Percentiles rank a stretch among this genome's conserved stretches.
These are phyloP conservation scores for Pythium aphanidermatum DNA, from an alignment of 352 stramenopile species.

Conservation along the genomic window DNA sequence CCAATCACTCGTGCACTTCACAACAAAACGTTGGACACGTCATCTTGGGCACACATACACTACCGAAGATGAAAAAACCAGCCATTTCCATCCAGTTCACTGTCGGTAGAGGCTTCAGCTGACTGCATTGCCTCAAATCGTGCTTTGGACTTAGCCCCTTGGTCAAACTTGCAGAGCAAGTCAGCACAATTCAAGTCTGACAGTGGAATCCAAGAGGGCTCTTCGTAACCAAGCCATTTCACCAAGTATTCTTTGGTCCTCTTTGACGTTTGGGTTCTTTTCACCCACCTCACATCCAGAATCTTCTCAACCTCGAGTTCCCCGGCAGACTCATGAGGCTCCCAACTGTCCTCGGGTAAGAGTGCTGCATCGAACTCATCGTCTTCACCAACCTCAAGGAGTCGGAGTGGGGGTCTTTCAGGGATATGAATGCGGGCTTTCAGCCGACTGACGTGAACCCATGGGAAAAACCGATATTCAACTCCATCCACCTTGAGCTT, in stretches of 20 bases:
- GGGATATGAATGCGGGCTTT: constrained; percentile 8
- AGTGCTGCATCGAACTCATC: constrained; percentile 21
- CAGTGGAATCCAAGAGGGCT: constrained; percentile 11
- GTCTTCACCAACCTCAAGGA: not conserved
- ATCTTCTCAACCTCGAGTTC: constrained; percentile 18
- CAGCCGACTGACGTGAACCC: constrained; percentile 21
- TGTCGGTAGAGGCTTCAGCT: no score
- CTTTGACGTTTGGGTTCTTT: not conserved
- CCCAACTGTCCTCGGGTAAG: constrained; percentile 20
- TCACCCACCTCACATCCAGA: constrained; percentile 4
- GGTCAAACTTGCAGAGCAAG: constrained; percentile 16
- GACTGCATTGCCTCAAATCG: no score
- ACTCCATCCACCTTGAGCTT: constrained; percentile 2
- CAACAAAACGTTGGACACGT: no score
- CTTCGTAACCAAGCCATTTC: constrained; percentile 13
- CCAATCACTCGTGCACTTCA: no score
- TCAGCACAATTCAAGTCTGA: constrained; percentile 3
- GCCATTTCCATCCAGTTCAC: no score
- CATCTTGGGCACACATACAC: no score
- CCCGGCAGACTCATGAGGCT: not conserved
- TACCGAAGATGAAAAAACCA: no score
- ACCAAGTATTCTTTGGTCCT: constrained; percentile 15
- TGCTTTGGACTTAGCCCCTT: no score
- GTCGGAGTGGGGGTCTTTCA: not conserved
- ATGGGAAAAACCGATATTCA: constrained; percentile 12